Evolutionary conservation across 306 rosid species (phyloP), one percentile per base, ranked within the genome.

Genomic region (Alnus glutinosa): DNA sequence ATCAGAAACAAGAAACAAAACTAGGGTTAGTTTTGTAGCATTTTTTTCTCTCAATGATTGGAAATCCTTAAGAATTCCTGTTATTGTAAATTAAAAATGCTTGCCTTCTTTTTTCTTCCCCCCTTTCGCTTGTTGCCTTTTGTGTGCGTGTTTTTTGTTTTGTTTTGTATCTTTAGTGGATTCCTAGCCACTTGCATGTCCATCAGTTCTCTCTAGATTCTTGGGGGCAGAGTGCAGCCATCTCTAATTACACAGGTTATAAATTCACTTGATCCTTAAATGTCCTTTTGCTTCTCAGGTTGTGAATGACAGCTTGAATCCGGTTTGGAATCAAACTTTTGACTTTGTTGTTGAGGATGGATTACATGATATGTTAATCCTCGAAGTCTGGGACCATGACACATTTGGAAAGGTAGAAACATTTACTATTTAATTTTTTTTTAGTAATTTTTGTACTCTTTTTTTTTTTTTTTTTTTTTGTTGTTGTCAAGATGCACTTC

Each of bases 261-360:
- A 16, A 86, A 74, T 62, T 69, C 74, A 14, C 47, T 39, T 80
- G 75, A 76, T 39, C n/a, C 63, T 39, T 78, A 62, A 72, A 9
- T 18, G 5, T 75, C 74, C 52, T 73, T 71, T 74, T 37, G 42
- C 75, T 78, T 86, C 78, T 73, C 88, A 96, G 99, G 99, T 96
- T 69, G 97, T 96, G 68, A 96, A 91, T 81, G 91, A 96, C 10
- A 80, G 85, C 87, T 90, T 93, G 87, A 90, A 93, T 90, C 99
- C 99, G 36, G 90, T 91, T 47, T 96, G 99, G 99, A 96, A 93
- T 86, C 99, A 96, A 80, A 96, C 98, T 76, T 96, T 90, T 55
- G 98, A 96, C 88, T 93, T 91, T 62, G 97, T 95, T 51, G 98
- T 95, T 5, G 98, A 95, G 86, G 99, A 95, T 77, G 99, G 99